Evolutionary conservation across 2,329 filamentous ascomycete genomes (phyloP).

Genomic region (Alternaria brassicicola): DNA sequence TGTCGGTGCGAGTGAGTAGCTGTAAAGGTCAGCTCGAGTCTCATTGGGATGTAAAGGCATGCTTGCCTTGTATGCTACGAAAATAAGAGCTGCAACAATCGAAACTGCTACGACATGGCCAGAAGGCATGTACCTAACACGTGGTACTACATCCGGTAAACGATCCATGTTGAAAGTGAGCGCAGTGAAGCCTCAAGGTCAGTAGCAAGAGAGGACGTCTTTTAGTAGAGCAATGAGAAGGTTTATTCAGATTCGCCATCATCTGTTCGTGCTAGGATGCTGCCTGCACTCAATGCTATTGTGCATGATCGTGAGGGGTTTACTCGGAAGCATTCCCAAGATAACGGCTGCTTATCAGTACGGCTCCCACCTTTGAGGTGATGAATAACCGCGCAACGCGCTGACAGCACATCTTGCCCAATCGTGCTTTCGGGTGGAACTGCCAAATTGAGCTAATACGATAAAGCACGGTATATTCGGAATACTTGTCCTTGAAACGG

Average conservation of each 20-base stretch:
- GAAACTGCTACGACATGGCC: not conserved
- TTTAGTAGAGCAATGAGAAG: not conserved
- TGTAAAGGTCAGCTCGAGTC: not conserved
- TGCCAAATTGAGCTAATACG: not conserved
- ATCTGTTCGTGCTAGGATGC: not conserved
- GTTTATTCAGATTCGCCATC: not conserved
- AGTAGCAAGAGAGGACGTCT: not conserved
- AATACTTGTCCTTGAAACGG: not conserved
- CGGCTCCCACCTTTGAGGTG: slow-evolving; percentile 7
- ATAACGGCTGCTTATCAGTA: slow-evolving; percentile 20
- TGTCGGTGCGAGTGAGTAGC: slow-evolving; percentile 51
- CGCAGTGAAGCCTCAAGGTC: not conserved
- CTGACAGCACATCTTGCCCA: not conserved
- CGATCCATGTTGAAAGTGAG: slow-evolving; percentile 1
- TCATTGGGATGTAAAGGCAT: too few species aligned
- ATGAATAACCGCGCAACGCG: not conserved
- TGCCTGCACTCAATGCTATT: not conserved
- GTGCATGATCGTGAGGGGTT: slow-evolving; percentile 19
- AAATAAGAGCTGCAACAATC: not conserved
- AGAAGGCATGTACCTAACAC: not conserved
- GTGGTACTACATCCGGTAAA: slow-evolving; percentile 1
- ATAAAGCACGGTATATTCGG: not conserved
- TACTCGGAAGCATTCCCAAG: slow-evolving; percentile 17
- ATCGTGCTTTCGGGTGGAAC: not conserved
- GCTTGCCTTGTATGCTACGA: slow-evolving; percentile 11